phyloP scores from a whole-genome alignment of 1,284 basidiomycete species.

The Apiotrichum brassicae region DNA sequence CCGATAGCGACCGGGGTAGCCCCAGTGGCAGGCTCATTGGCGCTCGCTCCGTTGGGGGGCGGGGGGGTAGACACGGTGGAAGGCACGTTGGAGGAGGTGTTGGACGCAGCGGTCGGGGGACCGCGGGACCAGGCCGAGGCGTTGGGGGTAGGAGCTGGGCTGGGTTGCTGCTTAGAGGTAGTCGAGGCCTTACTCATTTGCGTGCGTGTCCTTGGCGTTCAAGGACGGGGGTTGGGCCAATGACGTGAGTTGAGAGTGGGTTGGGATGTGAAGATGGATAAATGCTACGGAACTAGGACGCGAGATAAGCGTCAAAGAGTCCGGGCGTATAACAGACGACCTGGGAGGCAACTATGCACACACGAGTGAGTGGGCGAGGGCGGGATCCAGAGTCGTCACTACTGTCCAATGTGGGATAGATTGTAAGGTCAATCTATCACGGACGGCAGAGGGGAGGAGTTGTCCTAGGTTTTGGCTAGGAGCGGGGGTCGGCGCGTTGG shows the following conservation, averaged over 20 bases:
- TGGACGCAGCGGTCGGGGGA: conserved; percentile 30
- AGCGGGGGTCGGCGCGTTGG: not conserved
- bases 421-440: too few species aligned
- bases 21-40: conserved; percentile 19
- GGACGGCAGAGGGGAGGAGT: not conserved
- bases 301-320: not conserved
- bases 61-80: conserved; percentile 21
- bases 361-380: not conserved
- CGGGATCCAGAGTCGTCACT: not conserved
- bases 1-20: conserved; percentile 27
- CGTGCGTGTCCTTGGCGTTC: conserved; percentile 10
- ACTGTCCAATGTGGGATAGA: too few species aligned
- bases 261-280: not conserved
- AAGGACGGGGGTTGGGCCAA: conserved; percentile 4
- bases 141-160: conserved; percentile 22
- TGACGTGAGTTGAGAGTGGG: not conserved
- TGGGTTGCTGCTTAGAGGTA: conserved; percentile 19
- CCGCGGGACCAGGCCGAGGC: conserved; percentile 38
- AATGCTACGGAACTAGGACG: too few species aligned
- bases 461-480: too few species aligned
- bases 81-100: conserved; percentile 25
- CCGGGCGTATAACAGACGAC: not conserved
- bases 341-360: not conserved
- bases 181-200: conserved; percentile 36
- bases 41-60: conserved; percentile 27